Percentiles rank a stretch among this genome's conserved stretches.
These are phyloP conservation scores for Sclerotinia trifoliorum DNA, from an alignment of 2,329 filamentous ascomycete genomes.

Conservation along the genomic window DNA sequence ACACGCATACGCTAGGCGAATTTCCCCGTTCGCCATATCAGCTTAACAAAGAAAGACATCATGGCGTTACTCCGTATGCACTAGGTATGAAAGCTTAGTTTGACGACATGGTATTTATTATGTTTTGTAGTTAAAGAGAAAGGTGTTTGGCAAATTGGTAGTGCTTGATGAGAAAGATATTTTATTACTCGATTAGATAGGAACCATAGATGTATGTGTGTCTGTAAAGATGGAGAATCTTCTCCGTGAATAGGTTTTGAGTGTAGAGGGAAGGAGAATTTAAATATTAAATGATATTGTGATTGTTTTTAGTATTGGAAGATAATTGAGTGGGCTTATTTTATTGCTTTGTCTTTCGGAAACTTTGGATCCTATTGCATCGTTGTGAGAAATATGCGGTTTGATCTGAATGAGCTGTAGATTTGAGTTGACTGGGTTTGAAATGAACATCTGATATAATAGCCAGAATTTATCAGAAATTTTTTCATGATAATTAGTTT, in stretches of 20 bases:
- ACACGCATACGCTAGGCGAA: background rate
- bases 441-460: background rate
- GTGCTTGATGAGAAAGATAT: background rate
- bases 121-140: background rate
- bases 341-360: background rate
- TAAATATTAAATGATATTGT: too few relatives aligned
- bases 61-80: too few relatives aligned
- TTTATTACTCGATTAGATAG: background rate
- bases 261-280: background rate
- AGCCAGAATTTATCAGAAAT: too few relatives aligned
- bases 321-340: background rate
- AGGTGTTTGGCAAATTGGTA: too few relatives aligned
- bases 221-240: background rate
- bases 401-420: background rate
- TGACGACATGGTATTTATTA: background rate
- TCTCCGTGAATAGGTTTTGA: background rate
- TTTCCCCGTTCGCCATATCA: background rate
- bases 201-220: background rate
- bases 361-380: background rate
- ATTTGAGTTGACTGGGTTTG: background rate
- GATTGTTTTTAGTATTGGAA: background rate
- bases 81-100: background rate
- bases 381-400: too few relatives aligned
- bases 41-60: background rate
- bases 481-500: accelerated